These are phyloP conservation scores for Sherardia arvensis DNA, from an alignment of 257 asterid species.

Conservation along the genomic window DNA sequence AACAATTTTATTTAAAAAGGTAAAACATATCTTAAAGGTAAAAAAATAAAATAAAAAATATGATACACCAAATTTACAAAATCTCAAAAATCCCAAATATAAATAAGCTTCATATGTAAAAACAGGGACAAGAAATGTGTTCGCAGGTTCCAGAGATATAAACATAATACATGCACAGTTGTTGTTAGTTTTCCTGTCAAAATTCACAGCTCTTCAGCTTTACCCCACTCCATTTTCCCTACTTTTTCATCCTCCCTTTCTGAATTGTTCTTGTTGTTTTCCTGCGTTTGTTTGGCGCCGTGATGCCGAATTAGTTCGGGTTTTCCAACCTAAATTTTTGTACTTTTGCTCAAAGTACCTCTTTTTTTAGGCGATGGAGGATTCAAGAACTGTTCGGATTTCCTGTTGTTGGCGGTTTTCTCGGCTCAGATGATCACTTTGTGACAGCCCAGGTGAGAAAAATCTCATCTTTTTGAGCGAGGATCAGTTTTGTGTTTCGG, in stretches of 20 bases:
- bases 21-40: not conserved
- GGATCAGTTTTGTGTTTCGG: constrained; percentile 1
- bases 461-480: constrained; percentile 1
- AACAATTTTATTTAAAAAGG: not conserved
- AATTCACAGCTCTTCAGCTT: constrained; percentile 14
- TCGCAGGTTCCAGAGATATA: not conserved
- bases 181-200: constrained; percentile 16
- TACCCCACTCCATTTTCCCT: constrained; percentile 12
- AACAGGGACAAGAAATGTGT: constrained; percentile 18
- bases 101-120: not conserved
- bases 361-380: constrained; percentile 5
- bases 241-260: constrained; percentile 16
- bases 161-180: not conserved
- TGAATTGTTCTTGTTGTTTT: constrained; percentile 15
- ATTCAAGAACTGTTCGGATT: constrained; percentile 6
- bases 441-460: constrained; percentile 31
- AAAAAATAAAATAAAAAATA: not conserved
- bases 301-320: not conserved
- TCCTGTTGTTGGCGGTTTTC: constrained; percentile 2
- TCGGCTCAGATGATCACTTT: constrained; percentile 9
- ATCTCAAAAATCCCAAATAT: too few species aligned
- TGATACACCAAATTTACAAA: not conserved
- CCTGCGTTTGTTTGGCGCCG: not conserved
- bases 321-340: not conserved
- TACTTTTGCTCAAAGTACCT: not conserved